A percentile compares a stretch with the other conserved stretches of the same genome.
These are phyloP conservation scores for Escovopsis sp. DNA, from an alignment of 2,329 filamentous ascomycete species.

Conservation along the genomic window DNA sequence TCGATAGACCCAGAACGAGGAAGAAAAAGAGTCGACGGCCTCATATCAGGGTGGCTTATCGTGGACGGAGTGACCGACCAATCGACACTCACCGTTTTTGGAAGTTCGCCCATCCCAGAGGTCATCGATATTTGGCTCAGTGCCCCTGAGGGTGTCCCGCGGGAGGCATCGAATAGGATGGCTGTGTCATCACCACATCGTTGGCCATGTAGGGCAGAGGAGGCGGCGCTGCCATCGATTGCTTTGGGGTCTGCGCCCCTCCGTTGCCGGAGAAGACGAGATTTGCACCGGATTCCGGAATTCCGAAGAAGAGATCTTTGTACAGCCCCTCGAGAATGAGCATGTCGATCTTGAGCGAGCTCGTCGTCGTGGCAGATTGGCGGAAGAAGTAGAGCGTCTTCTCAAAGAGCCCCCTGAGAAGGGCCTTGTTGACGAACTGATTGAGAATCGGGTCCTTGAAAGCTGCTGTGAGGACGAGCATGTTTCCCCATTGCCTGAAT, in stretches of 20 bases:
- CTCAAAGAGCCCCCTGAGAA: constrained; percentile 46
- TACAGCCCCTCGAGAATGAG: constrained; percentile 51
- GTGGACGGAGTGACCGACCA: too few relatives aligned
- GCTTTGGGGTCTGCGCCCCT: constrained; percentile 11
- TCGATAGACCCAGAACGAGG: background rate
- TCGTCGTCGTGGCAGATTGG: constrained; percentile 55
- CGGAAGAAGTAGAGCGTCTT: constrained; percentile 66
- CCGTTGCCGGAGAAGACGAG: constrained; percentile 30
- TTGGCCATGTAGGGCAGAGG: background rate
- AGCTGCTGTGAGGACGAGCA: constrained; percentile 76
- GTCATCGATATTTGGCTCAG: background rate
- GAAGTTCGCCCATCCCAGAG: background rate
- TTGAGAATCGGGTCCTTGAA: constrained; percentile 52
- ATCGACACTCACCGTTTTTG: background rate
- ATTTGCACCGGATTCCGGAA: constrained; percentile 14
- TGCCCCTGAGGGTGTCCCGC: constrained; percentile 2
- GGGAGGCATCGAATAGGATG: constrained; percentile 1
- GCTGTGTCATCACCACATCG: constrained; percentile 2
- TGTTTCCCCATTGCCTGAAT: constrained; percentile 88
- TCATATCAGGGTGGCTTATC: too few relatives aligned
- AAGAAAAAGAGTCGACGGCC: background rate
- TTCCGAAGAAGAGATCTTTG: constrained; percentile 25
- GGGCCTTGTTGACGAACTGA: constrained; percentile 38
- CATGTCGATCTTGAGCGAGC: constrained; percentile 59
- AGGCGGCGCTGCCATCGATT: constrained; percentile 8